These are phyloP conservation scores for Nicotiana knightiana DNA, from an alignment of 257 asterid genomes.

Conservation along the genomic window DNA sequence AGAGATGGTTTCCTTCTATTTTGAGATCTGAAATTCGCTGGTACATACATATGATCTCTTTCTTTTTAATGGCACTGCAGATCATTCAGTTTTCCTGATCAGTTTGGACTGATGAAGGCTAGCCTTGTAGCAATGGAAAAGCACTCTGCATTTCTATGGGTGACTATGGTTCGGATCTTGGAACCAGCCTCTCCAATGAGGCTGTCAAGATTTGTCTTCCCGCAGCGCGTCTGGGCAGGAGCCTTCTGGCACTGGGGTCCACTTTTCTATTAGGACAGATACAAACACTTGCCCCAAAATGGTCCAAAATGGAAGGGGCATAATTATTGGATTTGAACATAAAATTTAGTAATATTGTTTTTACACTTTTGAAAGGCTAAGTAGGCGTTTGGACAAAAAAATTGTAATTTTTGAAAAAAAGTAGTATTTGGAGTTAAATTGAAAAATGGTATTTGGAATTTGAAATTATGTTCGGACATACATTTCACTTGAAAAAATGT, in stretches of 20 bases:
- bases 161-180: neutral
- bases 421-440: too few species aligned
- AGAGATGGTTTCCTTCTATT: neutral
- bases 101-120: neutral
- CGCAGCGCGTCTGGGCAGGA: neutral
- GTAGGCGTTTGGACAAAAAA: too few species aligned
- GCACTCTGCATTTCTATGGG: neutral
- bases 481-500: too few species aligned
- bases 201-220: neutral
- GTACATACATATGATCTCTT: neutral
- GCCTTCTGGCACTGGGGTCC: neutral
- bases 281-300: neutral
- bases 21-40: neutral
- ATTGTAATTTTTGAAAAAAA: too few species aligned
- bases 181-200: neutral
- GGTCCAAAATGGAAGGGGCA: neutral
- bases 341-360: neutral
- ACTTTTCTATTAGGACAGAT: neutral
- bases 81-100: neutral
- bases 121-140: neutral
- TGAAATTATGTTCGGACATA: too few species aligned
- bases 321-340: neutral
- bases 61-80: neutral
- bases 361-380: neutral
- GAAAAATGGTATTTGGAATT: too few species aligned